Evolutionary conservation across 306 rosid species (phyloP).

Genomic region (Bauhinia variegata): DNA sequence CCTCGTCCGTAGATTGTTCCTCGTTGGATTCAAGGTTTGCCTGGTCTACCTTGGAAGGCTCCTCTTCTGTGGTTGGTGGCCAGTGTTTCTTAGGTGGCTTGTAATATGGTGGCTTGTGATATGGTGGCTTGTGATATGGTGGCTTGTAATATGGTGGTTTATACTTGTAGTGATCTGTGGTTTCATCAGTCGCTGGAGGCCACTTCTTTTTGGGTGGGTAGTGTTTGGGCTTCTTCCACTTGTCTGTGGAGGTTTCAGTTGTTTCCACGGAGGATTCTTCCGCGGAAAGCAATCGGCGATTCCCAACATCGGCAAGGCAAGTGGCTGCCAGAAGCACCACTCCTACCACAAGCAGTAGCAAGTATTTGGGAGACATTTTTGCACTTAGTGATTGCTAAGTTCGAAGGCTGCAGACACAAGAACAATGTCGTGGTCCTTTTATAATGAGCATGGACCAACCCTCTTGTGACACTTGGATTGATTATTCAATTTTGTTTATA

Average conservation of each 20-base stretch:
- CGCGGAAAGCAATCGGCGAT: not conserved
- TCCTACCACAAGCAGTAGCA: constrained; percentile 36
- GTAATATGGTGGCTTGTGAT: not conserved
- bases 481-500: not conserved
- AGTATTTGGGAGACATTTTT: constrained; percentile 29
- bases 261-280: not conserved
- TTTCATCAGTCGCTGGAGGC: not conserved
- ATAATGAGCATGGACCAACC: not conserved
- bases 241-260: not conserved
- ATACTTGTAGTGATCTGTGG: too few species aligned
- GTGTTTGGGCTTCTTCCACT: not conserved
- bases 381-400: not conserved
- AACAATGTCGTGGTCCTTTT: not conserved
- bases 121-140: not conserved
- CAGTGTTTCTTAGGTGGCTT: not conserved
- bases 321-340: constrained; percentile 39
- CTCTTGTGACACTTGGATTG: not conserved
- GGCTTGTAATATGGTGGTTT: not conserved
- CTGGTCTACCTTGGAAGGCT: too few species aligned
- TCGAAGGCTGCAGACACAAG: not conserved
- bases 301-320: constrained; percentile 23
- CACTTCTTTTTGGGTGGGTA: not conserved
- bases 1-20: too few species aligned
- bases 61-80: not conserved
- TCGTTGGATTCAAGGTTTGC: too few species aligned